Evolutionary conservation across 345 rosid genomes (phyloP), one percentile per base, ranked within the genome.

Genomic region (Firmiana major): DNA sequence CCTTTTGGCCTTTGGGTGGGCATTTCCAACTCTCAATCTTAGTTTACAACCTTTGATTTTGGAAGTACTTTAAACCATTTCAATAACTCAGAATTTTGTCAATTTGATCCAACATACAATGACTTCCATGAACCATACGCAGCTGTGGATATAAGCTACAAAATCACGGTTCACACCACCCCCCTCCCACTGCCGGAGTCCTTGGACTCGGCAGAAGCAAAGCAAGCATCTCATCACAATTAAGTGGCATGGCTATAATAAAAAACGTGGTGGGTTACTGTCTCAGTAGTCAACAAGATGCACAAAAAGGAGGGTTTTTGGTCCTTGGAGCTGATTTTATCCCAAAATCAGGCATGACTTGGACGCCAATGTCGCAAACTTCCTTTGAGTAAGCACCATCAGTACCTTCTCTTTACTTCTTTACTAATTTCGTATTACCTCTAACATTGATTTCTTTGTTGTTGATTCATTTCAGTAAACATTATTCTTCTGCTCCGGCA

Each of bases 161-260:
- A 1, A 66, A 76, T 70, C 87, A 78, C 0, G 84, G 88, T 67
- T 79, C 82, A 22, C 80, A 77, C 54, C 51, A 90, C 74, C 88
- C 94, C 26, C 90, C 93, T 78, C 79, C 94, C 28, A 90, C 93
- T 10, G 83, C 89, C 0, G 98, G 98, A 73, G 85, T 95, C 77
- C 91, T 93, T 59, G 99, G 97, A n/a, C 97, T 95, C n/a, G 93
- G 98, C 34, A 80, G 78, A 63, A 91, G 97, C 40, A 80, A 90
- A 82, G 82, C 85, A 73, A 81, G 96, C 91, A 82, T 95, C 31
- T 55, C 86, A 36, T 70, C 93, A 0, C 99, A 95, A 82, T 83
- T 95, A 45, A 75, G 77, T n/a, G 57, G 75, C 68, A 66, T 75
- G 73, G 89, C 92, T 4, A n/a, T 90, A 53, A 80, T 85, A 11